Base-by-base conservation (phyloP, 106 monocot species). In the Vanilla planifolia region DNA sequence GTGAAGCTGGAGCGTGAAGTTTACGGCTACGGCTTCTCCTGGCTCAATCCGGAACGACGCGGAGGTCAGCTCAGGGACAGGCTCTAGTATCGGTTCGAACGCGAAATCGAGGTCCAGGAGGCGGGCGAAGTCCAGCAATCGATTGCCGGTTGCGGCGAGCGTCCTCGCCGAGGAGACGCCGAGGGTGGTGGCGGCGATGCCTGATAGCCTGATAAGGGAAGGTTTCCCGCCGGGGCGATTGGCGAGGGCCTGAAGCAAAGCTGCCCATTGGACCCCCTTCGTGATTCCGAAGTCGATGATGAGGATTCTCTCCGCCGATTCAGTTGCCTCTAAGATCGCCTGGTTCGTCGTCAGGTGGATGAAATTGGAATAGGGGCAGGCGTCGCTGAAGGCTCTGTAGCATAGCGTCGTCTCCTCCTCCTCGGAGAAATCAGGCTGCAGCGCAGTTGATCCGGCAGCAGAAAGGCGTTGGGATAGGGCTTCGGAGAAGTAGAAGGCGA, bases 321-420 rank as follows among this genome's bases (percentile, higher is more conserved):
- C 84, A 1, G 98, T 88, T 37, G 88, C 81, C 63, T 98, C 98
- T 5, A 98, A 79, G 56, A 98, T 98, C 14, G 92, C 98, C 65
- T 98, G 98, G 65, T 98, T 98, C 4, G 98, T 92, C 27, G 98
- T 98, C 43, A 98, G 73, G 66, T 98, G 98, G 27, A 86, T 70
- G 73, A 98, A 98, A 74, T 88, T 98, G 64, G 81, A 75, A 66
- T 88, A 98, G 2, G 98, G 91, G 68, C 89, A 95, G 5, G 94
- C 94, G 60, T 95, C 94, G 73, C 90, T 79, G 30, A 95, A 62
- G 21, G 77, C 62, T 57, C 81, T 95, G 80, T 95, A 95, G 70
- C 78, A 80, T 21, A 95, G 68, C 4, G 80, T 74, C 65, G 80
- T 56, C 15, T 95, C 94, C 25, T 95, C 94, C 45, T 85, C 89